Base-by-base conservation (phyloP, 225 moss, liverwort and hornwort species). In the Pseudoscleropodium purum region DNA sequence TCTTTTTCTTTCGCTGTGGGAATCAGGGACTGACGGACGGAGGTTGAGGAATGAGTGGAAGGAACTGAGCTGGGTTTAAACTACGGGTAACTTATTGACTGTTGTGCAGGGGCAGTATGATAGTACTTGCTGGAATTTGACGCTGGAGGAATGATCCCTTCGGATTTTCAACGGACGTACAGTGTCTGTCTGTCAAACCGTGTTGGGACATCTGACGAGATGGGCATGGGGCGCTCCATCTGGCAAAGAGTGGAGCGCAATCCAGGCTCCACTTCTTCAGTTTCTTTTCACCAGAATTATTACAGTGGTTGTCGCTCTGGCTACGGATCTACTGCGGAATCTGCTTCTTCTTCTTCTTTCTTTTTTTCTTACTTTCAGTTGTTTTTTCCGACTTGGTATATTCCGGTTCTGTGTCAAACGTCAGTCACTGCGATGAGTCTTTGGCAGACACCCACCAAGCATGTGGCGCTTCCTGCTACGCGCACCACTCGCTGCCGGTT, bases 161-260 rank as follows among this genome's bases (percentile, higher is more conserved):
- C 43, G 56, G 18, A 21, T 39, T 69, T 60, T 85, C 87, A 89
- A 84, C 84, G 36, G 73, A 39, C 39, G 74, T 75, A 87, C 91
- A 79, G 67, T 29, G 72, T 60, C 88, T 85, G 85, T 82, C 88
- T 85, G 85, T 82, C 88, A 72, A 92, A 88, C 87, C 88, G 81
- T 78, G 89, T 89, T 83, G 69, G 47, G 85, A 61, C 68, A 79
- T 79, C 43, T 78, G 86, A 59, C 87, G 80, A 87, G 87, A 45
- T 45, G 79, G 14, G 86, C 84, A 91, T 86, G 61, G 60, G 79
- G 70, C 52, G 33, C 81, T 33, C 75, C 89, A 87, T 52, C 81
- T 88, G 84, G 85, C 85, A 75, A 61, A 78, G 75, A 75, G 75
- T 75, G 92, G 81, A 81, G 79, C 78, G 33, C 90, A 90, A 92